Conservation (phyloP, 2,329 filamentous ascomycete genomes). For the Cladophialophora chaetospira region DNA sequence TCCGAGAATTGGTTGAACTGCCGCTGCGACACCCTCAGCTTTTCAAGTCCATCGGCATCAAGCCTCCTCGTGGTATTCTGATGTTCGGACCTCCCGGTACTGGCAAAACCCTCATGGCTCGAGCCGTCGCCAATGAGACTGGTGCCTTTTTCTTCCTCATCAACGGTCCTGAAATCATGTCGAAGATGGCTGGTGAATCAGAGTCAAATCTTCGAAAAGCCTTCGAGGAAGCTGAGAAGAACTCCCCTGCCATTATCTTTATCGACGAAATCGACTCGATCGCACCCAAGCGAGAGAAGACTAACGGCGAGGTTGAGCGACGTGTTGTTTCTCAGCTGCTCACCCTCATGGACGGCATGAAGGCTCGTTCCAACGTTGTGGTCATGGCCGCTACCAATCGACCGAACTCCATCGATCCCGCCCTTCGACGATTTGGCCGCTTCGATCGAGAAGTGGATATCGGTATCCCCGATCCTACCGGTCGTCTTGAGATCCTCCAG, state of each 20-base stretch:
- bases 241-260: constrained; percentile 98
- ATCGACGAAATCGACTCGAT: constrained; percentile 99
- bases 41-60: constrained; percentile 99
- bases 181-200: constrained; percentile 99
- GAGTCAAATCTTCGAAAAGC: constrained; percentile 97
- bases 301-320: constrained; percentile 97
- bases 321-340: constrained; percentile 96
- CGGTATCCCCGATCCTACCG: constrained; percentile 94
- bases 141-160: constrained; percentile 99
- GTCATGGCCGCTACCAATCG: constrained; percentile 99
- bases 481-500: constrained; percentile 96
- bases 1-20: constrained; percentile 96
- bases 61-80: constrained; percentile 96
- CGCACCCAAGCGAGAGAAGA: constrained; percentile 99
- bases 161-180: constrained; percentile 99
- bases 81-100: constrained; percentile 97
- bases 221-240: constrained; percentile 99
- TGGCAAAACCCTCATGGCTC: constrained; percentile 98
- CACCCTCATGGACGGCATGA: constrained; percentile 99
- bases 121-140: constrained; percentile 97
- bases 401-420: constrained; percentile 97
- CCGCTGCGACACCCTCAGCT: constrained; percentile 95
- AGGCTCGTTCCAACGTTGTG: constrained; percentile 96
- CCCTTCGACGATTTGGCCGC: constrained; percentile 94
- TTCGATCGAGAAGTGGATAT: constrained; percentile 99